Conservation (phyloP, 768 basidiomycete species). For the Pisolithus microcarpus region DNA sequence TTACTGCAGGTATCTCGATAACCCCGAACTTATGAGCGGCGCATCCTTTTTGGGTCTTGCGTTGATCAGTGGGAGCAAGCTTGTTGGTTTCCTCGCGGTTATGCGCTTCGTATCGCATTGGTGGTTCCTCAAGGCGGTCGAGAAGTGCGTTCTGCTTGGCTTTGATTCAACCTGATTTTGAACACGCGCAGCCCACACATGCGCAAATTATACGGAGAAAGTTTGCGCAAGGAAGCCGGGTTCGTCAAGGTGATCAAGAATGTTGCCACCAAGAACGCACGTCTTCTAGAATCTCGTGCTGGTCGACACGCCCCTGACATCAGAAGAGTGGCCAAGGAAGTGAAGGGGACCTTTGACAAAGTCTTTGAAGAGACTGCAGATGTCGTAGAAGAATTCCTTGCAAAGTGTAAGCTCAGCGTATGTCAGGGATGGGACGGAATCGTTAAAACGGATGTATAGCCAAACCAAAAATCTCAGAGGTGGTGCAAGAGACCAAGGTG, state of each 20-base stretch:
- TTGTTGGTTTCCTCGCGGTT: slow-evolving; percentile 81
- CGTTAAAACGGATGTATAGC: slow-evolving; percentile 39
- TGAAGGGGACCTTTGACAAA: slow-evolving; percentile 91
- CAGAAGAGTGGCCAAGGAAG: slow-evolving; percentile 77
- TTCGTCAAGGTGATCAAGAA: slow-evolving; percentile 97
- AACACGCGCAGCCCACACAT: slow-evolving; percentile 78
- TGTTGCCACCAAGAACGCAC: slow-evolving; percentile 79
- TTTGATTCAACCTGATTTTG: background rate
- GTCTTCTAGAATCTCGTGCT: slow-evolving; percentile 65
- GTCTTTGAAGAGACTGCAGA: slow-evolving; percentile 93
- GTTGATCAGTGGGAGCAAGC: slow-evolving; percentile 85
- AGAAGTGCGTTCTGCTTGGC: slow-evolving; percentile 58
- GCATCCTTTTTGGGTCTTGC: slow-evolving; percentile 93
- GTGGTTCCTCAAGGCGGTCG: slow-evolving; percentile 93
- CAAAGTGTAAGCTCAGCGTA: slow-evolving; percentile 57
- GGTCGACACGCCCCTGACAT: slow-evolving; percentile 81
- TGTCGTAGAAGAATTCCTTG: slow-evolving; percentile 88
- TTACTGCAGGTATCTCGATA: slow-evolving; percentile 75
- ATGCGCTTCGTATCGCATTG: slow-evolving; percentile 82
- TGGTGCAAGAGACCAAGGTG: slow-evolving; percentile 88
- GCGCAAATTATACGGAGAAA: slow-evolving; percentile 91
- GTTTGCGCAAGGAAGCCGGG: slow-evolving; percentile 91
- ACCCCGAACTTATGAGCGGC: slow-evolving; percentile 93
- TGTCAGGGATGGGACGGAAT: background rate
- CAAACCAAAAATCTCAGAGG: slow-evolving; percentile 80